Conservation (phyloP, 176 grass and related monocot species). For the Eragrostis curvula region DNA sequence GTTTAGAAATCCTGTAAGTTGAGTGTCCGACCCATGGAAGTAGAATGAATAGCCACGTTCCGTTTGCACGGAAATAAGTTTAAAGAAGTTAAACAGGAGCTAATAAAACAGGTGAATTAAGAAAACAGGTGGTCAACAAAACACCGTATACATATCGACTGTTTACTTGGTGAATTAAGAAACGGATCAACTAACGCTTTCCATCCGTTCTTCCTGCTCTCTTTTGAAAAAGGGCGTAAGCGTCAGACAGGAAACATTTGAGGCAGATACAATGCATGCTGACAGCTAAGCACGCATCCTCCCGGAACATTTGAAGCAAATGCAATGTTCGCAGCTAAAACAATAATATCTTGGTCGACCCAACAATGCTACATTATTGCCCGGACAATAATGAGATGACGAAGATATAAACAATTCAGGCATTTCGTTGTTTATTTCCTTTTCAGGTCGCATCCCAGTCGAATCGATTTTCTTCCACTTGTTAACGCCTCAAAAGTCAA, state of each 20-base stretch:
- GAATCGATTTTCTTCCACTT: not conserved
- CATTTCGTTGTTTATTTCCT: not conserved
- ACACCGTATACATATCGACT: not conserved
- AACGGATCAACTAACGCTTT: slow-evolving; percentile 13
- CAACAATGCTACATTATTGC: slow-evolving; percentile 19
- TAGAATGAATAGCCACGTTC: not conserved
- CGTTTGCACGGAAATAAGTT: not conserved
- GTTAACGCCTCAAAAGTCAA: slow-evolving; percentile 20
- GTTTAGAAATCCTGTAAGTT: no score
- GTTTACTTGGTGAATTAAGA: not conserved
- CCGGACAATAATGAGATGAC: slow-evolving; percentile 4
- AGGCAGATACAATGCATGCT: slow-evolving; percentile 34
- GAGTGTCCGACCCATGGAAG: no score
- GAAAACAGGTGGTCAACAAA: not conserved
- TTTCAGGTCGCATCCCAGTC: not conserved
- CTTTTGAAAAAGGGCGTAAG: not conserved
- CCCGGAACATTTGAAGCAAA: slow-evolving; percentile 15
- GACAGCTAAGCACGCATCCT: slow-evolving; percentile 28
- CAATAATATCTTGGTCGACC: slow-evolving; percentile 49
- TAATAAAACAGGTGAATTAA: not conserved
- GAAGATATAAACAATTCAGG: not conserved
- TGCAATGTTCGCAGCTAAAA: slow-evolving; percentile 31
- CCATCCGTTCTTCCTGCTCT: not conserved
- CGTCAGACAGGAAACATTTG: not conserved
- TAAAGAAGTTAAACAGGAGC: not conserved